Conservation (phyloP, 805 yeast species). For the Candida khao-thaluensis region DNA sequence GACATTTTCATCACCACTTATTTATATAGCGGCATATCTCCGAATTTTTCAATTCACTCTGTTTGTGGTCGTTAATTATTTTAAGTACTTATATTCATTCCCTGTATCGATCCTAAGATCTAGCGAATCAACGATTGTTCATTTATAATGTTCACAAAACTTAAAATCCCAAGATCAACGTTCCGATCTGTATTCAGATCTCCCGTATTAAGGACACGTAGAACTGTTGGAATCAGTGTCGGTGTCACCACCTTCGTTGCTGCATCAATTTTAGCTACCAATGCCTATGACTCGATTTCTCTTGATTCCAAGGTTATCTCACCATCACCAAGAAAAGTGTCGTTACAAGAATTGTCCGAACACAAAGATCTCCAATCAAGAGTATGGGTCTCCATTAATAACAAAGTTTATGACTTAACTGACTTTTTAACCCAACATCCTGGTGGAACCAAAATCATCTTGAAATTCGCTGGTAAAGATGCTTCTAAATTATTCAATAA, state of each 20-base stretch:
- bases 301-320: slow-evolving; percentile 1
- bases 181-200: slow-evolving; percentile 2
- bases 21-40: too few species aligned
- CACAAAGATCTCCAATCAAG: slow-evolving; percentile 14
- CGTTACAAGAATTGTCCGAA: slow-evolving; percentile 16
- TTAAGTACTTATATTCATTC: too few species aligned
- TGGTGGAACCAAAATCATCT: slow-evolving; percentile 57
- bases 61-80: too few species aligned
- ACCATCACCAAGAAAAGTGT: slow-evolving; percentile 6
- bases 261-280: background rate
- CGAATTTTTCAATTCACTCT: too few species aligned
- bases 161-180: background rate
- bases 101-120: too few species aligned
- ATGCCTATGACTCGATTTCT: background rate
- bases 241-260: slow-evolving; percentile 1
- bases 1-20: background rate
- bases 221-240: background rate
- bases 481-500: slow-evolving; percentile 52
- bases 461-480: slow-evolving; percentile 60
- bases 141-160: slow-evolving; percentile 4
- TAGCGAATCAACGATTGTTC: slow-evolving; percentile 3
- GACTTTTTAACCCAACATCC: slow-evolving; percentile 70
- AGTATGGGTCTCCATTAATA: slow-evolving; percentile 36
- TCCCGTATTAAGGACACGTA: background rate
- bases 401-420: slow-evolving; percentile 85